Percentiles rank a stretch among this genome's conserved stretches.
phyloP scores from a whole-genome alignment of 495 filamentous ascomycete genomes.

The Darksidea phi region DNA sequence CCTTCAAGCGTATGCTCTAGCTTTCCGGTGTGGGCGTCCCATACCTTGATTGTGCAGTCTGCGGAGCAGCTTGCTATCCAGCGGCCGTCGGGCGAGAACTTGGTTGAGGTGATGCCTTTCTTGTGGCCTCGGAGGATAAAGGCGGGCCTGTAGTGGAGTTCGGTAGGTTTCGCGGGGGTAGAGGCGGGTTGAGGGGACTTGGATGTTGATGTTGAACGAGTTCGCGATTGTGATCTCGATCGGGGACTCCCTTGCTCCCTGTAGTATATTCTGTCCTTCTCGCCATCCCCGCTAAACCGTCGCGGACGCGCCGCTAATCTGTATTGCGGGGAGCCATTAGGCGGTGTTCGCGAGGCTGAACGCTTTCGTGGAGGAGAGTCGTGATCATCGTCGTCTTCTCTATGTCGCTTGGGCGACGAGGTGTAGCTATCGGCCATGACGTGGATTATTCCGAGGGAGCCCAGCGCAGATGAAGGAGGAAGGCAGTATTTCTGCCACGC shows the following conservation, averaged over 20 bases:
- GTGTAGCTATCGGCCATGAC: slow-evolving; percentile 12
- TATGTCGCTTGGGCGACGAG: slow-evolving; percentile 21
- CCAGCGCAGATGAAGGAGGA: too few species aligned
- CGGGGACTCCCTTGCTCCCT: slow-evolving; percentile 17
- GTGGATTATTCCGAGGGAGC: too few species aligned
- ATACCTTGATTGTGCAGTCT: slow-evolving; percentile 85
- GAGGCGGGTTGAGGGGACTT: slow-evolving; percentile 2
- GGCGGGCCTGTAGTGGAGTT: slow-evolving; percentile 59
- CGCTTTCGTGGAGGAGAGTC: slow-evolving; percentile 22
- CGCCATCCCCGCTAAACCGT: slow-evolving; percentile 33
- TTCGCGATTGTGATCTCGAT: slow-evolving; percentile 13
- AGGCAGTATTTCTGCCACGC: not conserved
- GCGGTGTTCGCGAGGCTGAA: slow-evolving; percentile 19
- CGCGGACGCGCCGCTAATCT: slow-evolving; percentile 28
- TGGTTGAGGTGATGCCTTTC: slow-evolving; percentile 76
- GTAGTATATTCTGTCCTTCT: slow-evolving; percentile 27
- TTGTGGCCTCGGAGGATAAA: slow-evolving; percentile 72
- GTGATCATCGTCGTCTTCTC: slow-evolving; percentile 25
- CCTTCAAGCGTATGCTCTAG: slow-evolving; percentile 86
- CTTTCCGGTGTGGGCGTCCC: slow-evolving; percentile 75
- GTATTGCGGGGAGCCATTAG: slow-evolving; percentile 27
- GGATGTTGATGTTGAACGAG: slow-evolving; percentile 15
- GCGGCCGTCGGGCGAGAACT: slow-evolving; percentile 83
- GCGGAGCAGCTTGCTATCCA: slow-evolving; percentile 79
- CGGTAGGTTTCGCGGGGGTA: slow-evolving; percentile 45